Evolutionary conservation across 1,284 basidiomycete genomes (phyloP), one percentile per base, ranked within the genome.

Genomic region (Sanguinoderma infundibulare): DNA sequence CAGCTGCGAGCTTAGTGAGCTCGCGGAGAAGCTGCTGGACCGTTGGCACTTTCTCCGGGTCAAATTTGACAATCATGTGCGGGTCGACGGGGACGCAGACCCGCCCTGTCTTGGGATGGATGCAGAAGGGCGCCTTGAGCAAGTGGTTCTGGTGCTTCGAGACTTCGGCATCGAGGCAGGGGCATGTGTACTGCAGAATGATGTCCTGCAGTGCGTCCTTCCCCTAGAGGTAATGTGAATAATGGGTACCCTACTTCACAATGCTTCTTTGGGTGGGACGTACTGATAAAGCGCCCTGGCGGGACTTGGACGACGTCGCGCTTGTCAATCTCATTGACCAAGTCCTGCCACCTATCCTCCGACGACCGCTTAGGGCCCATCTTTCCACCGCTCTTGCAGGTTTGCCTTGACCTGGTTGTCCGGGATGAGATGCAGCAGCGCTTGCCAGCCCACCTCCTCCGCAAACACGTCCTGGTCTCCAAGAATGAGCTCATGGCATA

Each of bases 111-210:
- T 95, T 95, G 0, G 98, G 97, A 75, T 99, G 97, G 0, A 99
- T 83, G 73, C 96, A 98, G 77, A 99, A 99, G 0, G 98, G 98
- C 30, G 95, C 91, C 77, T 99, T 99, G 64, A 99, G 87, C 80
- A 99, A 84, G 79, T 99, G 98, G 78, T 99, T 99, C 60, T 96
- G 85, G 72, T 97, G 95, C 73, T 98, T 98, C 1, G 96, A 96
- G 15, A 99, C 97, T 75, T 99, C 42, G 5, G 94, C 91, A 75
- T 99, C 97, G 63, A 99, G 87, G 5, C 42, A 89, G 2, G 98
- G 97, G 74, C 99, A 99, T 12, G 42, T 46, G 76, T 98, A 98
- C 73, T 96, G 93, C 14, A 99, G 80, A 60, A 98, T 83, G 60
- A 98, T 87, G 68, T 98, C 97, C 72, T 98, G 90, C 73, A 92